Base-by-base conservation (phyloP, 345 rosid species). In the Gossypium anomalum region DNA sequence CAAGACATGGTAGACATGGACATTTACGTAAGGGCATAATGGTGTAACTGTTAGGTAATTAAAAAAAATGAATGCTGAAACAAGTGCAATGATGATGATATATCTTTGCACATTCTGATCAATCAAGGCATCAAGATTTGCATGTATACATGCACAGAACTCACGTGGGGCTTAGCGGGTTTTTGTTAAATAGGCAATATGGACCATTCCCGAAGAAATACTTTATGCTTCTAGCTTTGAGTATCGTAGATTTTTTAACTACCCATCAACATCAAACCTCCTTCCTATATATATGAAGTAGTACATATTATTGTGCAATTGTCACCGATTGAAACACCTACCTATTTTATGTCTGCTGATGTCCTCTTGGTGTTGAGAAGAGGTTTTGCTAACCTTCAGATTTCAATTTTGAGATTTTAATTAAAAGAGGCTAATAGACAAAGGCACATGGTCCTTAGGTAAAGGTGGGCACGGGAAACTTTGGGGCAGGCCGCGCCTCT, bases 401-500 rank as follows among this genome's bases (percentile, higher is more conserved):
- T 51, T 51, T 34, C 41, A 34, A 5, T 34, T 34, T 34, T 34
- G 41, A 34, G 7, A 34, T 34, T 34, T 34, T 34, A 34, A 34
- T 34, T 34, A 34, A 34, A 34, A 34, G 7, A 44, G 14, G 9
- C 4, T 9, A 7, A 45, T 45, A 45, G 48, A 9, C 48, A 45
- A 45, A 45, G 69, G 77, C 86, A 80, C 82, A 82, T 84, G 86
- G 83, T 76, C 34, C 76, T 52, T 77, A 53, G 59, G 57, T 53
- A 53, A 62, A 77, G 72, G 77, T 69, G 76, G 84, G 89, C 43
- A 56, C 60, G 27, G 14, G 22, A 56, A 56, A 8, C 60, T 56
- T 19, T 3, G 55, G 41, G 59, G 79, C 65, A 14, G 62, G 55
- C 73, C 48, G 19, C 17, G 0, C 48, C 48, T 10, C 48, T 9